Evolutionary conservation across 352 stramenopile species (phyloP).

Genomic region (Globisporangium radiosum): DNA sequence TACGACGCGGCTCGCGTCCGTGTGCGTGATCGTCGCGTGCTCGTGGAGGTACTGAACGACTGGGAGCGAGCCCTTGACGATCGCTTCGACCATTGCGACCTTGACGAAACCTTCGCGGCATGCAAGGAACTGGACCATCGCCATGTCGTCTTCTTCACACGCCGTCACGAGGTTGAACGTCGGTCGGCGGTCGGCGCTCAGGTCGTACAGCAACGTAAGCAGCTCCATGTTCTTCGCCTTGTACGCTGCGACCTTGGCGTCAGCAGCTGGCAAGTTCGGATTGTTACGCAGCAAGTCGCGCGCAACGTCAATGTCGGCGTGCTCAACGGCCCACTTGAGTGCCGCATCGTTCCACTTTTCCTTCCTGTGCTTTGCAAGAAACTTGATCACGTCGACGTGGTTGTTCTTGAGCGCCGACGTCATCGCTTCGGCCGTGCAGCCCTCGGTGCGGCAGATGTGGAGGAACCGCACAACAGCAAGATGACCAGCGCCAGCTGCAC

Average conservation of each 20-base stretch:
- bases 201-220: constrained; percentile 53
- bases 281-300: constrained; percentile 27
- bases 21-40: constrained; percentile 31
- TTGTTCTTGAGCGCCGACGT: constrained; percentile 26
- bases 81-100: constrained; percentile 39
- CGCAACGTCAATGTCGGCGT: constrained; percentile 24
- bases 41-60: constrained; percentile 48
- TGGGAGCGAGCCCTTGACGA: constrained; percentile 33
- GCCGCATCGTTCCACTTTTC: constrained; percentile 37
- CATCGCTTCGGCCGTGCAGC: constrained; percentile 30
- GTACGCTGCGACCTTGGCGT: constrained; percentile 47
- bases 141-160: constrained; percentile 30
- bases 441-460: constrained; percentile 35
- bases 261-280: constrained; percentile 21
- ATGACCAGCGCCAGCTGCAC: constrained; percentile 24
- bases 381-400: constrained; percentile 30
- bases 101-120: constrained; percentile 48
- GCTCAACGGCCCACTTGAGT: constrained; percentile 30
- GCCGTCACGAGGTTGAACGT: constrained; percentile 41
- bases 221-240: constrained; percentile 29
- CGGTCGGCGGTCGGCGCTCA: constrained; percentile 24
- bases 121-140: constrained; percentile 45
- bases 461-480: constrained; percentile 43
- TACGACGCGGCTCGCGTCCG: constrained; percentile 35
- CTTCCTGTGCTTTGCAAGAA: constrained; percentile 35